phyloP scores from a whole-genome alignment of 441 rosid genomes.

The Metrosideros polymorpha region DNA sequence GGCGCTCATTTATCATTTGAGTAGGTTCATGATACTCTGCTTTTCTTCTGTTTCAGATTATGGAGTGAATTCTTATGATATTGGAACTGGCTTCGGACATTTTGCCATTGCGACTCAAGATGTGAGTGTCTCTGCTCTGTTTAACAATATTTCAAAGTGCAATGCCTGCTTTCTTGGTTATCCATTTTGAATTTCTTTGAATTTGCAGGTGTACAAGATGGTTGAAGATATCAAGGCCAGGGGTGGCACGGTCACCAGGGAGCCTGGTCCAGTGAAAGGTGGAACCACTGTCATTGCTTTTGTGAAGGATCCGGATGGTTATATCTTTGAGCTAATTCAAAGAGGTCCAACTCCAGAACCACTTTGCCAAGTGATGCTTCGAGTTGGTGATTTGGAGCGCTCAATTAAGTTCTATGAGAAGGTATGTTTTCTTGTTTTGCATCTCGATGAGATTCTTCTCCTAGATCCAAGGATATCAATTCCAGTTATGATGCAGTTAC shows the following conservation, averaged over 20 bases:
- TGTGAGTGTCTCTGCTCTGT: constrained; percentile 31
- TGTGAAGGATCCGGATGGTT: constrained; percentile 98
- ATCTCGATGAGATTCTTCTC: background rate
- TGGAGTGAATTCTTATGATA: constrained; percentile 80
- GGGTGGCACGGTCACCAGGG: constrained; percentile 74
- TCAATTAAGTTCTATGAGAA: constrained; percentile 83
- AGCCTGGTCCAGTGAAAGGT: constrained; percentile 97
- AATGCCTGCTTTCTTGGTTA: background rate
- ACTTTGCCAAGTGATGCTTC: constrained; percentile 95
- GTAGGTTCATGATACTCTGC: background rate
- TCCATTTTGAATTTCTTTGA: background rate
- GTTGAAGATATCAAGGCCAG: constrained; percentile 69
- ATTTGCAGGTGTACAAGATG: constrained; percentile 62
- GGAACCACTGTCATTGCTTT: constrained; percentile 68
- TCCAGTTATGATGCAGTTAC: background rate
- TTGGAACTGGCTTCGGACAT: constrained; percentile 96
- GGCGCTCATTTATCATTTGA: background rate
- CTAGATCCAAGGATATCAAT: background rate
- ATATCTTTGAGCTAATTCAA: constrained; percentile 78
- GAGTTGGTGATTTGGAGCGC: constrained; percentile 83
- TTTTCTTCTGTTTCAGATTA: constrained; percentile 43
- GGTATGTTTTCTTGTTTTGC: constrained; percentile 19
- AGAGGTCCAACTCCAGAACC: constrained; percentile 92
- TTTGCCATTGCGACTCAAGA: constrained; percentile 84
- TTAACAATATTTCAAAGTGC: background rate